phyloP scores from a whole-genome alignment of 495 filamentous ascomycete genomes.

The Entonaema liquescens region DNA sequence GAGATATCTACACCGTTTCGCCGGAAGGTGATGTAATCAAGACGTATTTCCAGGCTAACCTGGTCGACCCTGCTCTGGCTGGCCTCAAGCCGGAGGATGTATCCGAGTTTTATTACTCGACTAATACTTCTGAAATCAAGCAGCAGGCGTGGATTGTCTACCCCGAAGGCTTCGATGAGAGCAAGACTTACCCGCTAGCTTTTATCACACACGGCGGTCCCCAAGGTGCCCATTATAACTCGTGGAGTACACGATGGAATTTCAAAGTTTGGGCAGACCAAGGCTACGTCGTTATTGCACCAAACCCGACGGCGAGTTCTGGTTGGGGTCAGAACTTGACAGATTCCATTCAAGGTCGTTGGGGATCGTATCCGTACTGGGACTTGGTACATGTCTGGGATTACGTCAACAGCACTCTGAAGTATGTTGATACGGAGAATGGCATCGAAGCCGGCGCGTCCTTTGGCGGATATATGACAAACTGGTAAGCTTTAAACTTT shows the following conservation, averaged over 20 bases:
- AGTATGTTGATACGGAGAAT: slow-evolving; percentile 71
- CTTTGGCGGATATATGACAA: slow-evolving; percentile 72
- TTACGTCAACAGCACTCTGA: slow-evolving; percentile 64
- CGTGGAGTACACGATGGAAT: slow-evolving; percentile 79
- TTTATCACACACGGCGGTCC: slow-evolving; percentile 80
- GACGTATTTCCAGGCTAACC: slow-evolving; percentile 47
- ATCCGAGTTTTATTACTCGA: slow-evolving; percentile 63
- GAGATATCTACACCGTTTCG: slow-evolving; percentile 56
- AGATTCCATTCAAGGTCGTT: slow-evolving; percentile 69
- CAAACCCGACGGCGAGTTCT: slow-evolving; percentile 77
- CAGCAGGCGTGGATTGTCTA: slow-evolving; percentile 74
- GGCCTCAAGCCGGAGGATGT: slow-evolving; percentile 58
- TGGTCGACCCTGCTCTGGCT: slow-evolving; percentile 53
- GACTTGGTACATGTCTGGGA: slow-evolving; percentile 68
- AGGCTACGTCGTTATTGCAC: slow-evolving; percentile 74
- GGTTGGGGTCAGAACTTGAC: slow-evolving; percentile 75
- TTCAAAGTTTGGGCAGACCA: slow-evolving; percentile 78
- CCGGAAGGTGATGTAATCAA: slow-evolving; percentile 33
- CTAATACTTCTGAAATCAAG: slow-evolving; percentile 62
- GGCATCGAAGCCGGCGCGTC: slow-evolving; percentile 74
- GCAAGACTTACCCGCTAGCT: slow-evolving; percentile 73
- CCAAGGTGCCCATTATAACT: slow-evolving; percentile 65
- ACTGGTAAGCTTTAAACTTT: slow-evolving; percentile 46
- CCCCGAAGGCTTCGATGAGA: slow-evolving; percentile 70
- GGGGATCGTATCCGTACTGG: slow-evolving; percentile 58